Conservation (phyloP, 208 protist genomes). For the Endotrypanum monterogeii region DNA sequence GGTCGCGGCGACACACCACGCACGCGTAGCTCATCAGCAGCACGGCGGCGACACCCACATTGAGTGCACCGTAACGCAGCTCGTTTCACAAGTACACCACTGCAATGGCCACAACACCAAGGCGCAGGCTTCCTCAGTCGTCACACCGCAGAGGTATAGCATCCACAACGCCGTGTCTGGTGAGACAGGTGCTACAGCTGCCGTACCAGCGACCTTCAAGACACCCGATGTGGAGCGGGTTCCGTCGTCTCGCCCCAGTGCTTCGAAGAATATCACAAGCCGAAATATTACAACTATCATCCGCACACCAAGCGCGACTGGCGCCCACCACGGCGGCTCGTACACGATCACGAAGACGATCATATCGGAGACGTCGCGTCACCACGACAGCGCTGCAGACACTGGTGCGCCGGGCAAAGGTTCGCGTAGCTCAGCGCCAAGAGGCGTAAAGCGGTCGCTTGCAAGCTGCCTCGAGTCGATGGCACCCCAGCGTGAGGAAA, state of each 20-base stretch:
- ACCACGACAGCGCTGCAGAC: neutral
- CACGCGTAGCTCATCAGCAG: neutral
- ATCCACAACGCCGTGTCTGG: neutral
- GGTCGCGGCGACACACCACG: constrained; percentile 8
- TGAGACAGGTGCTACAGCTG: constrained; percentile 3
- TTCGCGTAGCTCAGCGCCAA: constrained; percentile 5
- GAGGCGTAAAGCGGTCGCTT: constrained; percentile 25
- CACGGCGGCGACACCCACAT: constrained; percentile 15
- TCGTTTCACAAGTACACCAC: constrained; percentile 34
- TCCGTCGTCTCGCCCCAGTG: constrained; percentile 32
- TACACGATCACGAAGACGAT: neutral
- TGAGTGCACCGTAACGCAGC: constrained; percentile 29
- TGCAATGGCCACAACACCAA: constrained; percentile 21
- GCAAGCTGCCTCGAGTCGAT: constrained; percentile 33
- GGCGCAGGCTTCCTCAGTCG: neutral
- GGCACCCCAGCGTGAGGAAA: constrained; percentile 2
- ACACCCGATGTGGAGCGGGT: constrained; percentile 32
- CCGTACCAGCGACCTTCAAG: constrained; percentile 12
- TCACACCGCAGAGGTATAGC: constrained; percentile 21
- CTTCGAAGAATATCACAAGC: constrained; percentile 26
- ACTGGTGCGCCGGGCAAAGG: neutral
- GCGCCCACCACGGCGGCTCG: neutral
- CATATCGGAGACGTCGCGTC: neutral
- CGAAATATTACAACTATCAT: constrained; percentile 39
- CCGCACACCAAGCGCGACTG: constrained; percentile 20